Base-by-base conservation (phyloP, 1,284 basidiomycete species). In the Kwoniella shivajii region DNA sequence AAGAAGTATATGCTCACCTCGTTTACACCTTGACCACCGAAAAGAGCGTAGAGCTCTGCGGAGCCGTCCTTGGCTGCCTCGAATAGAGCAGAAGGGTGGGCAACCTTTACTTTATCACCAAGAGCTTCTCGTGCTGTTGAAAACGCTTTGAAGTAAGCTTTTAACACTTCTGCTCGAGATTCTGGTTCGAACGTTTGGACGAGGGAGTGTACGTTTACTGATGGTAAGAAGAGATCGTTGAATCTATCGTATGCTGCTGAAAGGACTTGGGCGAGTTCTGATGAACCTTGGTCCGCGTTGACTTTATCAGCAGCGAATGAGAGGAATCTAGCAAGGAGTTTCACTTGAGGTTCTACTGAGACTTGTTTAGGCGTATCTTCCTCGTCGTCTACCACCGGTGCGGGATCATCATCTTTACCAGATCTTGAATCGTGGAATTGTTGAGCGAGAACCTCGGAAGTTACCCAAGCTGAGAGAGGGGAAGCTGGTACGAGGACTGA, bases 1-100 rank as follows among this genome's bases (percentile, higher is more conserved):
- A 22, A 9, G 24, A 20, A 18, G 22, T 37, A 10, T 14, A 20
- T 20, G 24, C 80, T 72, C 63, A 81, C 78, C 79, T 99, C 95
- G 78, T 98, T 98, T 65, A 89, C 92, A 65, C 95, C 95, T 78
- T 99, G 95, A n/a, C 96, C 96, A 61, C 95, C 95, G 71, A 99
- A 99, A 56, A 99, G 82, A 55, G 90, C 95, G 80, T 90, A 97
- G 64, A 96, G 81, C 59, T 89, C 88, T 31, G 92, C 88, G 51
- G 88, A 83, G 50, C 86, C 86, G 24, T 84, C 79, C 55, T 82
- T 78, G 44, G 87, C 87, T 27, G 89, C 88, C 18, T 82, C 79
- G 61, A 98, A 80, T 36, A 98, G 85, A 7, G 89, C 88, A 31
- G 89, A 87, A 39, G 85, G 69, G 34, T 89, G 85, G 24, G 85